Evolutionary conservation across 2,329 filamentous ascomycete genomes (phyloP), one percentile per base, ranked within the genome.

Genomic region (Xylariaceae sp.): DNA sequence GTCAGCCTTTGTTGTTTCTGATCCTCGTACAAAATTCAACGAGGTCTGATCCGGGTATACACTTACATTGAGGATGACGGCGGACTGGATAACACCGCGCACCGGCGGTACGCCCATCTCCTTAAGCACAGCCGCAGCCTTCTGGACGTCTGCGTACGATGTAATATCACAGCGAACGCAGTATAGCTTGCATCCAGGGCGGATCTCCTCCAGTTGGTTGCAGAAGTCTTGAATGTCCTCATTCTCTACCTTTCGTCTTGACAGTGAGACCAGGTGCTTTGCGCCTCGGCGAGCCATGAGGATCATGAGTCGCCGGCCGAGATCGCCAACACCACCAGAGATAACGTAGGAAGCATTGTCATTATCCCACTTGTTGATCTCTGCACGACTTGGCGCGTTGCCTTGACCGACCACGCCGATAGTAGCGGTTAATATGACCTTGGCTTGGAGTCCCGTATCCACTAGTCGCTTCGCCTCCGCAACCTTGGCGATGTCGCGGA

Each of bases 311-410:
- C 64, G 56, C n/a, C 39, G 58, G 30, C 65, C 65, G 2, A 67
- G 45, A 55, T 66, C 65, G 2, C 66, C 66, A 1, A 65, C 37
- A 4, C 66, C 64, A 1, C 66, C 66, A 6, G 58, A 58, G 11
- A 66, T 35, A 2, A 68, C 54, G 30, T 65, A 66, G 0, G 65
- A 57, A 3, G 51, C 61, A 13, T 62, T 47, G 7, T 45, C 50
- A 11, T 41, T 41, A 2, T 13, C 15, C 62, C 58, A 64, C 9
- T 3, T 7, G 10, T 52, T 49, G n/a, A 15, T 13, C 4, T 53
- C 18, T 18, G 15, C 4, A 41, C 8, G 3, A 51, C 37, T 11
- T 11, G 10, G 44, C 15, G 11, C 13, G 11, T 6, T 45, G 41
- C 41, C 41, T 45, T 45, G 41, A n/a, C 10, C 39, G 6, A 51